Evolutionary conservation across 176 grass and related monocot genomes (phyloP).

Genomic region (Elaeis guineensis): DNA sequence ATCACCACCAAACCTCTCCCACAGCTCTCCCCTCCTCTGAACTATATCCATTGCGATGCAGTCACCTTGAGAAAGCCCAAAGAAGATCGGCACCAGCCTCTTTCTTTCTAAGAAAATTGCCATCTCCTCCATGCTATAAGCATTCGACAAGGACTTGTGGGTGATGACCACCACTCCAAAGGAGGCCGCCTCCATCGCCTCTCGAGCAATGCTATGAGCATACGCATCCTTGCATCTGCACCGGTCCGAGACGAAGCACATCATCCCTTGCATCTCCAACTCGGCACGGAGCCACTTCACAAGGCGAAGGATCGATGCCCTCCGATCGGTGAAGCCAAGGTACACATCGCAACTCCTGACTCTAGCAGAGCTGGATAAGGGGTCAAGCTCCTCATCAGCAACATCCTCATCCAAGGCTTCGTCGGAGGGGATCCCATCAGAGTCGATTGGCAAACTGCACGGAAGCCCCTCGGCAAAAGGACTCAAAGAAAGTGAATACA

Average conservation of each 20-base stretch:
- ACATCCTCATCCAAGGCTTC: too few relatives aligned
- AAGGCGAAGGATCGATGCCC: not conserved
- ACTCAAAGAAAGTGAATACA: not conserved
- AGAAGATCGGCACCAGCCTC: conserved; percentile 35
- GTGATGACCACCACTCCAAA: conserved; percentile 35
- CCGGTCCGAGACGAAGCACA: conserved; percentile 26
- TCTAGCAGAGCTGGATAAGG: too few relatives aligned
- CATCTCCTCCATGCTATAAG: conserved; percentile 48
- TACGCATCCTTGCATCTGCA: conserved; percentile 15
- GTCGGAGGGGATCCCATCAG: too few relatives aligned
- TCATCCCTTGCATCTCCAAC: conserved; percentile 43
- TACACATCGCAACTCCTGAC: conserved; percentile 42
- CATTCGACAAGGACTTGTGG: conserved; percentile 20
- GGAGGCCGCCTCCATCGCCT: conserved; percentile 29
- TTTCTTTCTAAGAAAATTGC: conserved; percentile 21
- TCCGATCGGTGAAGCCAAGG: conserved; percentile 18
- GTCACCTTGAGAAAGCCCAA: conserved; percentile 26
- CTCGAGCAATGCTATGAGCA: conserved; percentile 6
- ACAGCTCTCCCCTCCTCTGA: conserved; percentile 30
- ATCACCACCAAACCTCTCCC: conserved; percentile 28
- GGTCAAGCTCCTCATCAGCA: too few relatives aligned
- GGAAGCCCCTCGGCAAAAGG: too few relatives aligned
- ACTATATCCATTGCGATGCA: conserved; percentile 22
- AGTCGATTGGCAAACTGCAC: too few relatives aligned
- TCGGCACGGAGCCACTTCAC: conserved; percentile 52